Conservation (phyloP, 2,329 filamentous ascomycete genomes). For the Aspergillus bombycis region DNA sequence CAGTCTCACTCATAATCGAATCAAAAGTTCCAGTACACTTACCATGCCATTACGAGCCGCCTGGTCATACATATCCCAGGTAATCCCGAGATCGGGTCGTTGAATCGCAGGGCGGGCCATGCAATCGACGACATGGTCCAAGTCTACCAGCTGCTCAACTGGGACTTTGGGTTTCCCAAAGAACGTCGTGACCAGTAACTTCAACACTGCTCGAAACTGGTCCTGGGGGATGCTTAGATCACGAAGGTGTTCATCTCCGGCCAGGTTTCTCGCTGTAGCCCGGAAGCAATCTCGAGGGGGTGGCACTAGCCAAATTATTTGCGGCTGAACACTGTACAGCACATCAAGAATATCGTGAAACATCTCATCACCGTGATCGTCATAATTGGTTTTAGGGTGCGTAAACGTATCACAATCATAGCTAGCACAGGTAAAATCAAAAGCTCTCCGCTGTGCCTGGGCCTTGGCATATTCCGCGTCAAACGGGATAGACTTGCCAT, state of each 20-base stretch:
- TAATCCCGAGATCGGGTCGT: neutral
- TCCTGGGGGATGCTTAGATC: neutral
- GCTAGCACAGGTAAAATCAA: neutral
- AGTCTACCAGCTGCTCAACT: neutral
- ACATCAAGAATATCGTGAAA: neutral
- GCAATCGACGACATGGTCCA: neutral
- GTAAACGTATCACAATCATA: neutral
- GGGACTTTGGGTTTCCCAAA: neutral
- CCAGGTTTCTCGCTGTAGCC: neutral
- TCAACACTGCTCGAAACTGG: neutral
- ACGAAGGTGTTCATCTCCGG: neutral
- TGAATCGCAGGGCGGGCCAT: neutral
- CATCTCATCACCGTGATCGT: neutral
- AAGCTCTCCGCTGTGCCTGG: neutral
- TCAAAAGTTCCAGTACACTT: neutral
- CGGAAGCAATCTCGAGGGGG: neutral
- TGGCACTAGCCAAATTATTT: neutral
- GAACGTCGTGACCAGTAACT: neutral
- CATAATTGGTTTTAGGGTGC: neutral
- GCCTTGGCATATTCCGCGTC: neutral
- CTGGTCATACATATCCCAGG: neutral
- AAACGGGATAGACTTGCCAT: neutral
- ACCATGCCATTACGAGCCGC: neutral
- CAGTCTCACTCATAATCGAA: neutral
- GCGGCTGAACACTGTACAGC: neutral